These are phyloP conservation scores for Cyclocybe aegerita DNA, from an alignment of 768 basidiomycete genomes.

Conservation along the genomic window DNA sequence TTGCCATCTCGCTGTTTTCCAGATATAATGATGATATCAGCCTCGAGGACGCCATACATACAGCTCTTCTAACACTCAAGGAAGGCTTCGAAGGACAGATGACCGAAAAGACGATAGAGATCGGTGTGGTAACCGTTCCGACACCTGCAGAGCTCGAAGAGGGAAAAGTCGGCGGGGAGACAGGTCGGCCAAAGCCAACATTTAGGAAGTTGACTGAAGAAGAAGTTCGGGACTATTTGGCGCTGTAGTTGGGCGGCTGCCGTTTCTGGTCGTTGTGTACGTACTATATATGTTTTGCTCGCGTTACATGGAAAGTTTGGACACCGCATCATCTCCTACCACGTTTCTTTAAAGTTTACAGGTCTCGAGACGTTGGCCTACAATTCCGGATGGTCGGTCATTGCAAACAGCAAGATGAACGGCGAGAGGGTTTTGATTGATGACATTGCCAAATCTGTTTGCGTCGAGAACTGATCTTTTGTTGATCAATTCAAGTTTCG, in stretches of 20 bases:
- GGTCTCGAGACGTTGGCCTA: neutral
- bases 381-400: too few relatives aligned
- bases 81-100: constrained; percentile 99
- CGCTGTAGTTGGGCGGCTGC: constrained; percentile 50
- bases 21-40: constrained; percentile 99
- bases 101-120: constrained; percentile 99
- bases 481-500: too few relatives aligned
- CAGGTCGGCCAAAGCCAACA: constrained; percentile 75
- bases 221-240: constrained; percentile 95
- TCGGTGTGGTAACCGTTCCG: constrained; percentile 93
- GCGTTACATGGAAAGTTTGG: constrained; percentile 14
- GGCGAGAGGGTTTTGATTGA: too few relatives aligned
- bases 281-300: constrained; percentile 16
- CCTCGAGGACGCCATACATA: constrained; percentile 98
- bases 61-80: constrained; percentile 94
- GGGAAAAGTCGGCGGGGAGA: constrained; percentile 67
- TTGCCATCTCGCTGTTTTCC: constrained; percentile 17
- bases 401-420: too few relatives aligned
- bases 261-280: constrained; percentile 18
- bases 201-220: constrained; percentile 96
- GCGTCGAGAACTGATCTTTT: too few relatives aligned
- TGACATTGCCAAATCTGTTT: too few relatives aligned
- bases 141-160: constrained; percentile 67
- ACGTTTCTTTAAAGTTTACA: constrained; percentile 4
- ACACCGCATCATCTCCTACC: constrained; percentile 12